These are phyloP conservation scores for Sugiyamaella novakii DNA, from an alignment of 1,139 yeast genomes.

Conservation along the genomic window DNA sequence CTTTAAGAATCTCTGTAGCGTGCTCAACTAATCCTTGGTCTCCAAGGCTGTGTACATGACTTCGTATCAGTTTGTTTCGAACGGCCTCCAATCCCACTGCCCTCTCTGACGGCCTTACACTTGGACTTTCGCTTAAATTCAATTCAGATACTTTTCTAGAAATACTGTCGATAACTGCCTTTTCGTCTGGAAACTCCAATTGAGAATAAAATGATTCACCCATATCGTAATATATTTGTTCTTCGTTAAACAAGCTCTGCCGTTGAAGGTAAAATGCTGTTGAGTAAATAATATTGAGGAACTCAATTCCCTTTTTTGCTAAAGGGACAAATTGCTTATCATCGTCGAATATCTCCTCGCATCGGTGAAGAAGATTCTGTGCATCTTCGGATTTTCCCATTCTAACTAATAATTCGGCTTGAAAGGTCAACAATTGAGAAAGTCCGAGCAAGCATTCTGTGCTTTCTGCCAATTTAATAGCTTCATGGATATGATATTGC, in stretches of 20 bases:
- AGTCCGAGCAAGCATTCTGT: constrained; percentile 26
- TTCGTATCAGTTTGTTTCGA: constrained; percentile 32
- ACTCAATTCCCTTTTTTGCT: constrained; percentile 29
- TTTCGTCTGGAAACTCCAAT: constrained; percentile 5
- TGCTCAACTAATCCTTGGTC: constrained; percentile 31
- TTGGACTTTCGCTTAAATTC: constrained; percentile 14
- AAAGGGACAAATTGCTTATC: constrained; percentile 19
- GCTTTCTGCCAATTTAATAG: constrained; percentile 29
- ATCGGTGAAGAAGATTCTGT: constrained; percentile 26
- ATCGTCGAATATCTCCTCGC: constrained; percentile 31
- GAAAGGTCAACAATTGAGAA: constrained; percentile 30
- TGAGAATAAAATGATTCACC: constrained; percentile 26
- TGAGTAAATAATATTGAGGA: constrained; percentile 32
- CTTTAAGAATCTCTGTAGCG: constrained; percentile 29
- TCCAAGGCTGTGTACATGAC: constrained; percentile 32
- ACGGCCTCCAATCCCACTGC: constrained; percentile 27
- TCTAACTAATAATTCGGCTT: constrained; percentile 31
- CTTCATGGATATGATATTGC: constrained; percentile 32
- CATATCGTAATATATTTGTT: constrained; percentile 32
- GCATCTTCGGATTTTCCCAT: constrained; percentile 33
- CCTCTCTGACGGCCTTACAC: constrained; percentile 3
- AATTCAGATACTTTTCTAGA: constrained; percentile 6
- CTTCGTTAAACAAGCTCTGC: constrained; percentile 31
- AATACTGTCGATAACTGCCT: constrained; percentile 1
- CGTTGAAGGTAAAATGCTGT: constrained; percentile 33